phyloP scores from a whole-genome alignment of 2,329 filamentous ascomycete species.

The Scytalidium lignicola region DNA sequence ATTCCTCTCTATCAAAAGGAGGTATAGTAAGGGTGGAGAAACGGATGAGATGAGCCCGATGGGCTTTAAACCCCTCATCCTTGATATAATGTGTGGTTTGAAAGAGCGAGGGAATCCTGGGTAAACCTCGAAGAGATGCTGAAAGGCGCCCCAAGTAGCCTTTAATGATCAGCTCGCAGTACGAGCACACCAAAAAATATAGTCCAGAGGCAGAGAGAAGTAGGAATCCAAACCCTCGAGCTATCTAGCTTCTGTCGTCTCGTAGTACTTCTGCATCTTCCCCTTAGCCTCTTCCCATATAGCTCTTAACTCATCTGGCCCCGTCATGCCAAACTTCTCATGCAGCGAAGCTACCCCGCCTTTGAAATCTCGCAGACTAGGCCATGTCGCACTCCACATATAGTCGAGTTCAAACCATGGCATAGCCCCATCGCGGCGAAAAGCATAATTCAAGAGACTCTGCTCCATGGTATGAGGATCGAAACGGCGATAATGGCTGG shows the following conservation, averaged over 20 bases:
- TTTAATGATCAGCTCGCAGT: no score
- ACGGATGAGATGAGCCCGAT: no score
- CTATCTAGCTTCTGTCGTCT: not conserved
- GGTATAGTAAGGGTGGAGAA: no score
- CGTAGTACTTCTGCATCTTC: not conserved
- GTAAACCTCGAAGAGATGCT: no score
- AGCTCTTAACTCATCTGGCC: conserved; percentile 16
- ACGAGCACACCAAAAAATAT: no score
- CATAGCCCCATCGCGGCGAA: conserved; percentile 34
- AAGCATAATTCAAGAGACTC: conserved; percentile 39
- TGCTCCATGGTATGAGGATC: conserved; percentile 35
- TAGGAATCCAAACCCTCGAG: no score
- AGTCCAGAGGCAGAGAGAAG: no score
- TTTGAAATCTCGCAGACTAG: conserved; percentile 28
- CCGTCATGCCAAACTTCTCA: conserved; percentile 32
- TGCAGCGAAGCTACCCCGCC: conserved; percentile 31
- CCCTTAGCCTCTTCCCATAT: not conserved
- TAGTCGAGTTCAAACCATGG: conserved; percentile 35
- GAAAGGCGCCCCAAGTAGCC: no score
- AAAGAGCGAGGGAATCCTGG: no score
- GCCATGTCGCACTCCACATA: conserved; percentile 36
- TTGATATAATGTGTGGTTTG: no score
- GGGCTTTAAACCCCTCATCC: no score
- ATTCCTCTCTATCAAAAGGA: no score
- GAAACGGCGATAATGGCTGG: conserved; percentile 31